A percentile compares a stretch with the other conserved stretches of the same genome.
phyloP scores from a whole-genome alignment of 768 basidiomycete species.

The Lanmaoa rubissima region DNA sequence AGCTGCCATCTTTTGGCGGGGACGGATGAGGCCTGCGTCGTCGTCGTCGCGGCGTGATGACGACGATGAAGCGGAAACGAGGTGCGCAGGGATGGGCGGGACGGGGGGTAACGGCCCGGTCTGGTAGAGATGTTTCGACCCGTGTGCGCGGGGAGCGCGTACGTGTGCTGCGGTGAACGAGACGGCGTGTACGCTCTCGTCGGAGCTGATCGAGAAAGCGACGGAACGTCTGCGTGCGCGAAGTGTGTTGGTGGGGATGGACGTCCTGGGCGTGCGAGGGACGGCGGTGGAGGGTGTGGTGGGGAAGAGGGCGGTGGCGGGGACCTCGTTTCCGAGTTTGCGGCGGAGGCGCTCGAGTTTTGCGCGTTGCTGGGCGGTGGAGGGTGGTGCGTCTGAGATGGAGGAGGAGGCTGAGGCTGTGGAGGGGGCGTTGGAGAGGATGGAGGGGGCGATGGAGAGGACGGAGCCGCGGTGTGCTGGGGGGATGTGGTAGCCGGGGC shows the following conservation, averaged over 20 bases:
- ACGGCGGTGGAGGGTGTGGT: slow-evolving; percentile 9
- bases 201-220: slow-evolving; percentile 27
- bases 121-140: slow-evolving; percentile 13
- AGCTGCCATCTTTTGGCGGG: slow-evolving; percentile 20
- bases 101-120: slow-evolving; percentile 28
- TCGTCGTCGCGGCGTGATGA: slow-evolving; percentile 7
- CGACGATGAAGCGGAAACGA: neutral
- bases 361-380: slow-evolving; percentile 41
- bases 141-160: slow-evolving; percentile 13
- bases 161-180: slow-evolving; percentile 19
- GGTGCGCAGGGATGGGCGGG: slow-evolving; percentile 21
- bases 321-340: slow-evolving; percentile 63
- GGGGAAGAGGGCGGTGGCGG: slow-evolving; percentile 59
- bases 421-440: slow-evolving; percentile 18
- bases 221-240: slow-evolving; percentile 4
- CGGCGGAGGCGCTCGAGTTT: slow-evolving; percentile 66
- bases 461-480: slow-evolving; percentile 14
- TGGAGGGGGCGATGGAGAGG: slow-evolving; percentile 19
- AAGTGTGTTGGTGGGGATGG: neutral
- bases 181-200: slow-evolving; percentile 27
- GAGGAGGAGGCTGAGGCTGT: slow-evolving; percentile 29
- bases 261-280: slow-evolving; percentile 5
- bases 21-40: slow-evolving; percentile 18
- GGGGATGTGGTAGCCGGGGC: slow-evolving; percentile 3
- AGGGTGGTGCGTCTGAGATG: slow-evolving; percentile 32